phyloP scores from a whole-genome alignment of 2,329 filamentous ascomycete genomes.

The Paradendryphiella salina region DNA sequence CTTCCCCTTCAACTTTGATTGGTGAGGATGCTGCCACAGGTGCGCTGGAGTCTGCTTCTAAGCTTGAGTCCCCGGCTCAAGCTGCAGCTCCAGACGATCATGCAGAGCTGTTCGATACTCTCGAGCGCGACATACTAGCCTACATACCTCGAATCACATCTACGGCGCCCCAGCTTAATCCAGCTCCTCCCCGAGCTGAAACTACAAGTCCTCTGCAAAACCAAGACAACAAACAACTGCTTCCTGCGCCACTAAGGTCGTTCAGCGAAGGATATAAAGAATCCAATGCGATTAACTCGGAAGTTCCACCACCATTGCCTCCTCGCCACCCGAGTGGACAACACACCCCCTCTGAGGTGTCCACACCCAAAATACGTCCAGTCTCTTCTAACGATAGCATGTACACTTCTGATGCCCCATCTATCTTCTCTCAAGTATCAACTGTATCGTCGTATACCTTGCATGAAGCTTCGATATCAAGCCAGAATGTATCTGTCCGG shows the following conservation, averaged over 20 bases:
- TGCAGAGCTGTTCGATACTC: slow-evolving; percentile 13
- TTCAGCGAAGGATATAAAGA: slow-evolving; percentile 15
- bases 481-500: slow-evolving; percentile 1
- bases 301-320: slow-evolving; percentile 20
- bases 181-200: slow-evolving; percentile 1
- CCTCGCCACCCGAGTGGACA: slow-evolving; percentile 26
- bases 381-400: slow-evolving; percentile 17
- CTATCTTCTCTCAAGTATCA: slow-evolving; percentile 19
- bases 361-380: slow-evolving; percentile 8
- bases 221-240: neutral
- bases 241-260: slow-evolving; percentile 9
- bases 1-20: neutral
- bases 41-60: neutral
- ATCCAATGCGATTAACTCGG: neutral
- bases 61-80: neutral
- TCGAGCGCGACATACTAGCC: slow-evolving; percentile 22
- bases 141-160: slow-evolving; percentile 22
- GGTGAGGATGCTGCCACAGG: neutral
- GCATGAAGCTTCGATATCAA: slow-evolving; percentile 8
- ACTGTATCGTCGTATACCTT: slow-evolving; percentile 24
- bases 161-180: slow-evolving; percentile 3
- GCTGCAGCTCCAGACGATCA: slow-evolving; percentile 3
- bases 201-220: neutral
- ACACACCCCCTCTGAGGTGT: neutral
- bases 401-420: slow-evolving; percentile 9